These are phyloP conservation scores for Gynostemma pentaphyllum DNA, from an alignment of 306 rosid genomes.

Conservation along the genomic window DNA sequence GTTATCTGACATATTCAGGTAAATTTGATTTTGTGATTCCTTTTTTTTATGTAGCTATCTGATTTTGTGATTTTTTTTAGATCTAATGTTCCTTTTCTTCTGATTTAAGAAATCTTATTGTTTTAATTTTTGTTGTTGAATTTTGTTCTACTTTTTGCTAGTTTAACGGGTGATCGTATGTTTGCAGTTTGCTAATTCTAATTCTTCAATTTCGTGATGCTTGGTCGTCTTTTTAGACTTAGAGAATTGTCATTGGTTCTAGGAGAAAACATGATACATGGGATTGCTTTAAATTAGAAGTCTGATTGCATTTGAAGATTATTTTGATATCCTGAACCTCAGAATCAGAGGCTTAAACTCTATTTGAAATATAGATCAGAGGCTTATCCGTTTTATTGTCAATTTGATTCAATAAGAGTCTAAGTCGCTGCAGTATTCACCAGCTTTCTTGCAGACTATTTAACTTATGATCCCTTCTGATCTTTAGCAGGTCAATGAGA, in stretches of 20 bases:
- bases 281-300: not conserved
- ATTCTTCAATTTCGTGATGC: not conserved
- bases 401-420: not conserved
- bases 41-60: not conserved
- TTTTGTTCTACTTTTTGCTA: not conserved
- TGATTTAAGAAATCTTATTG: not conserved
- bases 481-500: not conserved
- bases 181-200: not conserved
- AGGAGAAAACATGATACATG: not conserved
- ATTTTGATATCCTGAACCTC: not conserved
- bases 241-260: not conserved
- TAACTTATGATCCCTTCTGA: not conserved
- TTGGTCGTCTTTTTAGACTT: not conserved
- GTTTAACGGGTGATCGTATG: not conserved
- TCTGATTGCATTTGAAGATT: not conserved
- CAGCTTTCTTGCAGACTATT: not conserved
- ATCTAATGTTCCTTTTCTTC: conserved; percentile 2
- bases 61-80: not conserved
- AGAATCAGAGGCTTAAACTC: not conserved
- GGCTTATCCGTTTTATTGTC: not conserved
- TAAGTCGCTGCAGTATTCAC: not conserved
- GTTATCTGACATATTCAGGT: not conserved
- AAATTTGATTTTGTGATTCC: not conserved
- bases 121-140: not conserved
- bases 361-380: not conserved